A percentile compares a stretch with the other conserved stretches of the same genome.
Evolutionary conservation across 148 eudicot species (phyloP).

Genomic region (Rhododendron kiyosumense): DNA sequence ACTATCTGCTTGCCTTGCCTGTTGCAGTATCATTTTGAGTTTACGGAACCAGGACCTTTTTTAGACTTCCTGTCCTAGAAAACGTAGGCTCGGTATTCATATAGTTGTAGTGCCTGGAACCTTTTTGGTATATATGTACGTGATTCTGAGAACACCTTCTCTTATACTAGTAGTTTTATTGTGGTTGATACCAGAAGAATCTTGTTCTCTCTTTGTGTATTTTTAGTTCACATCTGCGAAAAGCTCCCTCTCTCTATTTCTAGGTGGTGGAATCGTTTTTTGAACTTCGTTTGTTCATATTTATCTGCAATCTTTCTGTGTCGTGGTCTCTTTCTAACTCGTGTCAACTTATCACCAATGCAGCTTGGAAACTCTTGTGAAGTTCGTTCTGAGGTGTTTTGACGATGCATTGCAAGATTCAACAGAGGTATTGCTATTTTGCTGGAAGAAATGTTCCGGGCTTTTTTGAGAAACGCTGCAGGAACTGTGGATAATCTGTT

Average conservation of each 20-base stretch:
- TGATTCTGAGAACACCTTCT: neutral
- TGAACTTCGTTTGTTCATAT: neutral
- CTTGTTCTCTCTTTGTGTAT: neutral
- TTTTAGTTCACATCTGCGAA: neutral
- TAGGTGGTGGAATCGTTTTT: neutral
- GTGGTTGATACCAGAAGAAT: neutral
- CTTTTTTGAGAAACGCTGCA: constrained; percentile 9
- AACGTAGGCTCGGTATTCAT: neutral
- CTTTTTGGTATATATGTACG: neutral
- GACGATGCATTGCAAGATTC: neutral
- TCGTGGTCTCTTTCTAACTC: neutral
- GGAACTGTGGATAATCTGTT: constrained; percentile 6
- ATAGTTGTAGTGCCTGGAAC: neutral
- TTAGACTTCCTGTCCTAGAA: neutral
- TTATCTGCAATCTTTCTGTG: neutral
- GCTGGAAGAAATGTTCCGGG: neutral
- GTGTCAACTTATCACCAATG: neutral
- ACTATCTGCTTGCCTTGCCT: neutral
- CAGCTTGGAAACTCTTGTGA: constrained; percentile 64
- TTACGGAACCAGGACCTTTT: neutral
- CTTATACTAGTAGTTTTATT: too few species aligned
- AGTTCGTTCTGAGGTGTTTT: neutral
- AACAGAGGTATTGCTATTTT: constrained; percentile 1
- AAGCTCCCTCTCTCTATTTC: neutral
- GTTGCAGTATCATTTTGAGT: neutral